These are phyloP conservation scores for Chlorella vulgaris DNA, from an alignment of 139 green algal genomes.

Conservation along the genomic window DNA sequence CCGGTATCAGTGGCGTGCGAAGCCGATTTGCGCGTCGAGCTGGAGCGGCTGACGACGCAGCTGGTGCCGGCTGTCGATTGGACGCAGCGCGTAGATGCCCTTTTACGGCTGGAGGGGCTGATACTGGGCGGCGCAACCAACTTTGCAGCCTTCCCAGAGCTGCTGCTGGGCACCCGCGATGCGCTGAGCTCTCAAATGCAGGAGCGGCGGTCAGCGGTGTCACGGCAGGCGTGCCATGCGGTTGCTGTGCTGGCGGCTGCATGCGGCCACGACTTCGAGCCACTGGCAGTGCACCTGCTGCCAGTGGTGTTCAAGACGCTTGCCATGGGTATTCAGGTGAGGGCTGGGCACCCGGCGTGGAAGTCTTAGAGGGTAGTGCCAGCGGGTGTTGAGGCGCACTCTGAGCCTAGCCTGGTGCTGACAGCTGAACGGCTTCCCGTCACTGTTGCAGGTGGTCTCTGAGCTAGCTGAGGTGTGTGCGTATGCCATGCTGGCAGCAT, in stretches of 20 bases:
- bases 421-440: background rate
- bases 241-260: conserved; percentile 60
- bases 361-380: no score
- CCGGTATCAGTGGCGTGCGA: conserved; percentile 51
- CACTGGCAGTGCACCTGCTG: conserved; percentile 57
- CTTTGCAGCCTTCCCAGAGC: conserved; percentile 52
- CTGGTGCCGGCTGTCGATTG: conserved; percentile 55
- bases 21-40: conserved; percentile 55
- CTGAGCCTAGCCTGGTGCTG: background rate
- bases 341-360: conserved; percentile 63
- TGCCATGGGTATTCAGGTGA: conserved; percentile 80
- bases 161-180: conserved; percentile 42
- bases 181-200: conserved; percentile 54
- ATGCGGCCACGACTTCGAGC: conserved; percentile 61
- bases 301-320: conserved; percentile 72
- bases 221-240: conserved; percentile 69
- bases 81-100: conserved; percentile 53
- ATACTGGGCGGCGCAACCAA: conserved; percentile 58
- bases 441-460: conserved; percentile 32
- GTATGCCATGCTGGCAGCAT: conserved; percentile 57
- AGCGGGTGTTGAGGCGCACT: background rate
- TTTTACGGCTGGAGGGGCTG: conserved; percentile 76
- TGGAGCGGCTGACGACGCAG: conserved; percentile 47
- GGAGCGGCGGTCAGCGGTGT: conserved; percentile 70
- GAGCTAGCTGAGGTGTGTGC: conserved; percentile 65